Conservation (phyloP, 2,329 filamentous ascomycete genomes). For the Penicillium sp. region DNA sequence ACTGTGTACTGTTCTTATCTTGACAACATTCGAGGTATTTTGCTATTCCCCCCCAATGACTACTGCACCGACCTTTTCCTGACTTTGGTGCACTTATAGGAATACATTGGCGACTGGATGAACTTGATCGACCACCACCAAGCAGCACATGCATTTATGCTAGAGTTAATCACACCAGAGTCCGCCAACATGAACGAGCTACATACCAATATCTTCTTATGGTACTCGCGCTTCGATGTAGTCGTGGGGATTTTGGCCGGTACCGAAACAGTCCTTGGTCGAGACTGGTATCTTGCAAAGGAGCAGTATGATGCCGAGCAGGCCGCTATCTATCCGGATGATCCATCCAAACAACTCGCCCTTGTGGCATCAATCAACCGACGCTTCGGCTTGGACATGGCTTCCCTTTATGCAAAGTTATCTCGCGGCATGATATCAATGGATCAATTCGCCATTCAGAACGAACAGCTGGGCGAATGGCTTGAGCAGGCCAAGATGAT, state of each 20-base stretch:
- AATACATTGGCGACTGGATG: slow-evolving; percentile 93
- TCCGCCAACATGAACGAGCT: slow-evolving; percentile 70
- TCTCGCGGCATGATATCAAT: slow-evolving; percentile 63
- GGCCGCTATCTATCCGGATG: slow-evolving; percentile 58
- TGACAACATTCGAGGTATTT: slow-evolving; percentile 87
- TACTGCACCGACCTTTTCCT: not conserved
- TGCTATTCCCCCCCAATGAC: not conserved
- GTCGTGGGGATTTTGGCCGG: slow-evolving; percentile 81
- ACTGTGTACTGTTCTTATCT: slow-evolving; percentile 81
- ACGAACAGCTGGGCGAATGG: slow-evolving; percentile 53
- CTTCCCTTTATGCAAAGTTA: slow-evolving; percentile 70
- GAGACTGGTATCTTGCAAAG: slow-evolving; percentile 73
- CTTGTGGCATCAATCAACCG: slow-evolving; percentile 65
- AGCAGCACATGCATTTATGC: slow-evolving; percentile 80
- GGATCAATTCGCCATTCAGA: slow-evolving; percentile 65
- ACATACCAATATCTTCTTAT: slow-evolving; percentile 72
- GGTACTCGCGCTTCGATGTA: slow-evolving; percentile 88
- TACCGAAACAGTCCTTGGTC: slow-evolving; percentile 68
- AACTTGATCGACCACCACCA: slow-evolving; percentile 91
- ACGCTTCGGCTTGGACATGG: slow-evolving; percentile 76
- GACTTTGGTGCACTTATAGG: slow-evolving; percentile 54
- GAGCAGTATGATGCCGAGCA: slow-evolving; percentile 64
- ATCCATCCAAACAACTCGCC: slow-evolving; percentile 66
- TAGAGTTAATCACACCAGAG: slow-evolving; percentile 72
- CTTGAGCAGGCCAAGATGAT: slow-evolving; percentile 46